Evolutionary conservation across 805 yeast genomes (phyloP), one percentile per base, ranked within the genome.

Genomic region (Yarrowia sp.): DNA sequence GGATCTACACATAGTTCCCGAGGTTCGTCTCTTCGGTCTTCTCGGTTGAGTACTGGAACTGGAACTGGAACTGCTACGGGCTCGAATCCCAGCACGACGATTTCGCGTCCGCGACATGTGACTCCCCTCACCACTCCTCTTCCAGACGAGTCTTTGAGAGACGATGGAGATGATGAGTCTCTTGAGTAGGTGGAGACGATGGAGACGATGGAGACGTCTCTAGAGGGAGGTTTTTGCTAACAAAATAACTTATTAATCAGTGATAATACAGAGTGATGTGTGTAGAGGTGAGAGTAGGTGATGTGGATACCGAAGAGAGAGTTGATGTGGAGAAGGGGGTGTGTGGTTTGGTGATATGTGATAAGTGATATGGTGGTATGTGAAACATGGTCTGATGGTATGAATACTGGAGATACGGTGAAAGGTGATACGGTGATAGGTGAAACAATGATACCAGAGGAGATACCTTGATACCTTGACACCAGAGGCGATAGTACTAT

Each of bases 221-320:
- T 24, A 7, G 32, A 41, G 12, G 22, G 52, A 16, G 52, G 10
- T n/a, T 48, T 48, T 48, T 48, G 54, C 54, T 48, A 48, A 48
- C 54, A 32, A 48, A 48, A 32, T 48, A 48, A 48, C 38, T 48
- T 48, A 48, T 48, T 48, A 32, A 48, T 48, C 35, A 46, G 48
- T 41, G 44, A 22, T 41, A 41, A 41, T 22, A 14, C 14, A 17
- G 30, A 26, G 30, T 26, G 30, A 26, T 26, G n/a, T n/a, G n/a
- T n/a, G n/a, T n/a, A n/a, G n/a, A n/a, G n/a, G n/a, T n/a, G n/a
- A n/a, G n/a, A n/a, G n/a, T n/a, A n/a, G n/a, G n/a, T n/a, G n/a
- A n/a, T n/a, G n/a, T n/a, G n/a, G n/a, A n/a, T n/a, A n/a, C n/a
- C n/a, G n/a, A n/a, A n/a, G n/a, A n/a, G n/a, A n/a, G n/a, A n/a